Evolutionary conservation across 163 green algal genomes (phyloP).

Genomic region (Scenedesmus sp.): DNA sequence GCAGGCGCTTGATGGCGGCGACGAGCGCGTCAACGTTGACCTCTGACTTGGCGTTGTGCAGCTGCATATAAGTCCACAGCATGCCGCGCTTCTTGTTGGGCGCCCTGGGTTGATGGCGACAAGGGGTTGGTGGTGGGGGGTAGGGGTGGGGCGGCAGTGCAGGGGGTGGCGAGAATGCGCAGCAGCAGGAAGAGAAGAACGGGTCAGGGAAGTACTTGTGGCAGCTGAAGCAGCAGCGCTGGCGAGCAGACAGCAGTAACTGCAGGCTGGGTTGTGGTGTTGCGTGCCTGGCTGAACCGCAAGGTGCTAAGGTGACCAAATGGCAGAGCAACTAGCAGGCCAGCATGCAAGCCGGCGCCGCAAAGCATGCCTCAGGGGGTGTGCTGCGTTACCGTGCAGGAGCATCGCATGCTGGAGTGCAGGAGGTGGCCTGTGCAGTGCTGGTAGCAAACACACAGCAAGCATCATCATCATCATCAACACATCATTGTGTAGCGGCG

Average conservation of each 20-base stretch:
- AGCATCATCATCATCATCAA: neutral
- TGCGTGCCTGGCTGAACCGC: too few relatives aligned
- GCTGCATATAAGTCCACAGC: conserved; percentile 59
- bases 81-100: conserved; percentile 58
- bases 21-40: conserved; percentile 28
- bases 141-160: neutral
- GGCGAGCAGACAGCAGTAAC: neutral
- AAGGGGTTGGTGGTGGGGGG: neutral
- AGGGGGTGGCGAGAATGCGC: neutral
- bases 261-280: neutral
- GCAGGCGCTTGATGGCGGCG: neutral
- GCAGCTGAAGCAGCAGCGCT: neutral
- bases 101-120: conserved; percentile 14
- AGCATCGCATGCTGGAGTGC: too few relatives aligned
- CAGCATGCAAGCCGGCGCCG: too few relatives aligned
- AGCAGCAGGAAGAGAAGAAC: neutral
- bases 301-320: too few relatives aligned
- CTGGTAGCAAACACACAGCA: neutral
- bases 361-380: too few relatives aligned
- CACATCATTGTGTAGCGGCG: too few relatives aligned
- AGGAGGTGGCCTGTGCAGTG: neutral
- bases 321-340: too few relatives aligned
- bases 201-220: neutral
- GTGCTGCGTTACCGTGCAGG: neutral
- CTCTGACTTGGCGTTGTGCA: conserved; percentile 29